A percentile compares a stretch with the other conserved stretches of the same genome.
phyloP scores from a whole-genome alignment of 2,329 filamentous ascomycete species.

The Stylonectria norvegica region DNA sequence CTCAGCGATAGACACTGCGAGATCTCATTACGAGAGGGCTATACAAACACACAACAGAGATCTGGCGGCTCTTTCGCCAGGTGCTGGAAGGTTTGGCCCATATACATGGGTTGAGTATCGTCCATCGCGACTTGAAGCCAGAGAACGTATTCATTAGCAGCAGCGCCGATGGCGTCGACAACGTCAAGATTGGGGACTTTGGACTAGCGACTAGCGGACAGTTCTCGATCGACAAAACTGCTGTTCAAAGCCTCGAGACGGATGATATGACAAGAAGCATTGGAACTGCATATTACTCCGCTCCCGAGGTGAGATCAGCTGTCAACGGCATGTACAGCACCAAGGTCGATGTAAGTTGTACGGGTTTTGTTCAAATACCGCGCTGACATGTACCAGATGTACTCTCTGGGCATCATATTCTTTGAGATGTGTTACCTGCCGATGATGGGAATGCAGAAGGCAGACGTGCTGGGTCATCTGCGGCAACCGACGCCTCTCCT shows the following conservation, averaged over 20 bases:
- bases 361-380: not conserved
- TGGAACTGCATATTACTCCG: slow-evolving; percentile 85
- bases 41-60: slow-evolving; percentile 69
- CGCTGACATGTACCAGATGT: slow-evolving; percentile 62
- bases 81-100: slow-evolving; percentile 86
- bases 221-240: slow-evolving; percentile 58
- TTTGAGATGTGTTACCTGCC: slow-evolving; percentile 89
- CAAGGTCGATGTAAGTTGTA: slow-evolving; percentile 74
- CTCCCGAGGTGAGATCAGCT: slow-evolving; percentile 80
- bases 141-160: slow-evolving; percentile 89
- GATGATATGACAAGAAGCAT: slow-evolving; percentile 68
- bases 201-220: slow-evolving; percentile 89
- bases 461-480: slow-evolving; percentile 62
- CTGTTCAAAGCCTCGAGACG: slow-evolving; percentile 41
- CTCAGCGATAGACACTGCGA: slow-evolving; percentile 64
- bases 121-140: slow-evolving; percentile 93
- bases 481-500: slow-evolving; percentile 65
- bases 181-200: slow-evolving; percentile 95
- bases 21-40: slow-evolving; percentile 79
- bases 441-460: slow-evolving; percentile 64
- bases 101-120: slow-evolving; percentile 86
- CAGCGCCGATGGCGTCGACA: slow-evolving; percentile 69
- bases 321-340: slow-evolving; percentile 77
- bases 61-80: slow-evolving; percentile 89
- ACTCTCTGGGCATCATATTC: slow-evolving; percentile 93